Percentiles rank a stretch among this genome's conserved stretches.
These are phyloP conservation scores for Podaxis mareebaensis DNA, from an alignment of 768 basidiomycete genomes.

Conservation along the genomic window DNA sequence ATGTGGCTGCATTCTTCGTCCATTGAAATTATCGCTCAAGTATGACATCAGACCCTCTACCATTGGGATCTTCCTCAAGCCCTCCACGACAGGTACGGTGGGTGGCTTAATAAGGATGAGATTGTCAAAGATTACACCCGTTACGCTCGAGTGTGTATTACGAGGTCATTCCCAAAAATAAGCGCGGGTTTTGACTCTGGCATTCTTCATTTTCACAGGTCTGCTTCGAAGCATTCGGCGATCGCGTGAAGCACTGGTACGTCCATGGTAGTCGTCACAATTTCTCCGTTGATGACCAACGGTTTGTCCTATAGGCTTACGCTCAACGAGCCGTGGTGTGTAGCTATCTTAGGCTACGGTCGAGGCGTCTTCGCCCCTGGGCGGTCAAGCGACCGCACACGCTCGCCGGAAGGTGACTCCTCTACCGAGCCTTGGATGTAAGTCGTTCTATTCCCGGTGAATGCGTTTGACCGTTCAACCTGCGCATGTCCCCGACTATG, in stretches of 20 bases:
- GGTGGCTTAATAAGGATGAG: constrained; percentile 74
- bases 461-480: constrained; percentile 19
- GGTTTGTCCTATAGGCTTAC: constrained; percentile 49
- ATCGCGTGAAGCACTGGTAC: constrained; percentile 75
- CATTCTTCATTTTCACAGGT: constrained; percentile 37
- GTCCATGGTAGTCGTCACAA: constrained; percentile 10
- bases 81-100: constrained; percentile 72
- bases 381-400: constrained; percentile 60
- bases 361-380: constrained; percentile 73
- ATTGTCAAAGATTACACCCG: constrained; percentile 64
- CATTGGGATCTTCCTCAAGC: constrained; percentile 82
- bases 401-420: constrained; percentile 62
- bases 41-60: constrained; percentile 55
- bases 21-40: constrained; percentile 3
- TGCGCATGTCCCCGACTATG: not conserved
- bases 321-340: constrained; percentile 77
- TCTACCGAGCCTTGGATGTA: constrained; percentile 73
- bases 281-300: constrained; percentile 24
- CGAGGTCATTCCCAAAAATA: constrained; percentile 18
- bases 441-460: constrained; percentile 24
- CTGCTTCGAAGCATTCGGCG: constrained; percentile 75
- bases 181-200: constrained; percentile 9
- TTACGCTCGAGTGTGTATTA: constrained; percentile 53
- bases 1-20: constrained; percentile 25
- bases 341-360: constrained; percentile 70